Evolutionary conservation across 1,284 basidiomycete species (phyloP).

Genomic region (Ustilago vetiveriae): DNA sequence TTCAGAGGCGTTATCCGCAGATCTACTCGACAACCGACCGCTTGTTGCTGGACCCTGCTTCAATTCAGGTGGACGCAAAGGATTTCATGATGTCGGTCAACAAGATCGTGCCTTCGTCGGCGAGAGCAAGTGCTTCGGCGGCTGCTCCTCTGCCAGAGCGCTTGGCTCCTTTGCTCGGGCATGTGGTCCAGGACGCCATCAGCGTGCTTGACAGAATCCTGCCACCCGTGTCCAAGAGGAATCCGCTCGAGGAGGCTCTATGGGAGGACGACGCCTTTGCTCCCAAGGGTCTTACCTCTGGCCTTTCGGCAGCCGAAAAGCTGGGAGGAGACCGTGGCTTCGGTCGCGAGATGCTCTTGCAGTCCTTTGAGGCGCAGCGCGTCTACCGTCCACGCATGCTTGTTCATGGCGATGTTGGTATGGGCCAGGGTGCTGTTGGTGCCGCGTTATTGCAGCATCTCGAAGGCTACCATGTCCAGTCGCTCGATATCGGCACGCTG

Average conservation of each 20-base stretch:
- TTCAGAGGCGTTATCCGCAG: constrained; percentile 95
- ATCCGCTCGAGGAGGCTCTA: constrained; percentile 87
- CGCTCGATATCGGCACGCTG: constrained; percentile 86
- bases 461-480: constrained; percentile 95
- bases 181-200: constrained; percentile 78
- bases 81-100: constrained; percentile 99
- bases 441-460: constrained; percentile 90
- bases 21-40: constrained; percentile 93
- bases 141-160: constrained; percentile 86
- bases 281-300: constrained; percentile 69
- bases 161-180: constrained; percentile 80
- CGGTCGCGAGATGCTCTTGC: constrained; percentile 58
- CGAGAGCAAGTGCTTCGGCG: constrained; percentile 84
- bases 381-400: constrained; percentile 90
- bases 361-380: constrained; percentile 89
- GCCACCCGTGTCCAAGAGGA: constrained; percentile 67
- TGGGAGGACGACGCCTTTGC: constrained; percentile 73
- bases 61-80: constrained; percentile 83
- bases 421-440: constrained; percentile 91
- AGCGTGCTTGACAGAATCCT: constrained; percentile 71
- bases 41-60: constrained; percentile 83
- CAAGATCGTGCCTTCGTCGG: constrained; percentile 83
- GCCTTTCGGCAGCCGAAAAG: constrained; percentile 44
- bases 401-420: constrained; percentile 81
- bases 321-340: constrained; percentile 53